Base-by-base conservation (phyloP, 495 filamentous ascomycete species). In the Penicillium pulvis region DNA sequence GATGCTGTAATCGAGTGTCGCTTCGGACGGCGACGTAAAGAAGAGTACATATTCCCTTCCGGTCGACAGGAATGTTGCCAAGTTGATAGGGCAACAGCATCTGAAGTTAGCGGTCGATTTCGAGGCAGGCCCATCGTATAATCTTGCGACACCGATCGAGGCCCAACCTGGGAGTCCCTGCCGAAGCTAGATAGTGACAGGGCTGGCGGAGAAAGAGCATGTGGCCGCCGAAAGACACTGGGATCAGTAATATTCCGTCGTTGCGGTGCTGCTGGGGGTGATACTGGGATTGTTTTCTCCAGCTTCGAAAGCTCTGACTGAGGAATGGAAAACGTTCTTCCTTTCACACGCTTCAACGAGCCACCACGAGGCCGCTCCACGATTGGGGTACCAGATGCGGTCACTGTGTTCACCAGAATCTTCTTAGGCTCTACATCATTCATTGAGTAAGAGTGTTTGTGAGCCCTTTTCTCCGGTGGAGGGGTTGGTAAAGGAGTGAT, bases 1-100 rank as follows among this genome's bases (percentile, higher is more conserved):
- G 89, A 89, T 46, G 72, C 68, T 4, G 76, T 73, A 28, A 78
- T 72, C 7, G 80, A 83, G 53, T 76, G 72, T 45, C 79, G 73
- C 55, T 81, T 79, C 19, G 69, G 69, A 28, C 69, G 66, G 39
- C 66, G 75, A 16, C 74, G 73, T 8, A 73, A 57, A 49, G 75
- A 77, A 11, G 65, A 58, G 50, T 63, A 61, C 14, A 44, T 49
- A 42, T 53, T 46, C 6, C 61, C 51, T 17, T 44, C 45, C 17
- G 53, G 60, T 28, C 60, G 62, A 23, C 53, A 57, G 6, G 59
- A 58, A 41, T 66, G 62, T 16, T 71, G 64, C 51, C 69, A 63
- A 14, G 66, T 55, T 26, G 70, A 70, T 8, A 72, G 49, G 26
- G 70, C 63, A 36, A 69, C 60, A 0, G 68, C 67, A 57, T 75